These are phyloP conservation scores for Aspergillus bombycis DNA, from an alignment of 2,329 filamentous ascomycete species.

Conservation along the genomic window DNA sequence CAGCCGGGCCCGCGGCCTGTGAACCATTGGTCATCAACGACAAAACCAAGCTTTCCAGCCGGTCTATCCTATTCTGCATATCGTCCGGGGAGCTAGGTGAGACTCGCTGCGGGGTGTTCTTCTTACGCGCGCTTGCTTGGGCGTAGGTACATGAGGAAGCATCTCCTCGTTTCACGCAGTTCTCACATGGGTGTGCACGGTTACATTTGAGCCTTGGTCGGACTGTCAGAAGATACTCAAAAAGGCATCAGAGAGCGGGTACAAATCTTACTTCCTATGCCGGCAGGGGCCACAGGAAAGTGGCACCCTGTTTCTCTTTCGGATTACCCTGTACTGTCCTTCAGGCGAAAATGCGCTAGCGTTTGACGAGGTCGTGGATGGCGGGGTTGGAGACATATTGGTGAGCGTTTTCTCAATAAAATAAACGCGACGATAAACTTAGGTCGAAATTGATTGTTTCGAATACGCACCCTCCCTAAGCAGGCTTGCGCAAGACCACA, in stretches of 20 bases:
- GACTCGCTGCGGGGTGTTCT: slow-evolving; percentile 61
- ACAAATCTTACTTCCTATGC: slow-evolving; percentile 74
- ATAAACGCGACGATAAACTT: background rate
- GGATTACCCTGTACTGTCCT: slow-evolving; percentile 81
- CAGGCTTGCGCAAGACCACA: background rate
- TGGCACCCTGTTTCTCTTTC: slow-evolving; percentile 89
- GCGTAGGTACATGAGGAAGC: slow-evolving; percentile 84
- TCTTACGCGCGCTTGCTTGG: slow-evolving; percentile 68
- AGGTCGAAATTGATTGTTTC: background rate
- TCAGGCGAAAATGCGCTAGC: slow-evolving; percentile 78
- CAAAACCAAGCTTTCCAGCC: slow-evolving; percentile 86
- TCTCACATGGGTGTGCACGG: slow-evolving; percentile 85
- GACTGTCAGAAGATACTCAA: slow-evolving; percentile 11
- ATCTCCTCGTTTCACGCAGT: slow-evolving; percentile 87
- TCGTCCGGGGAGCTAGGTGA: slow-evolving; percentile 74
- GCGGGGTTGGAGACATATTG: slow-evolving; percentile 44
- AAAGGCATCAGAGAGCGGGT: slow-evolving; percentile 16
- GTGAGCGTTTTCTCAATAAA: background rate
- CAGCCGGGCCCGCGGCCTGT: slow-evolving; percentile 61
- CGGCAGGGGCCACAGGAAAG: slow-evolving; percentile 90
- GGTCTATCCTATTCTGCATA: slow-evolving; percentile 98
- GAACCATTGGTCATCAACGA: slow-evolving; percentile 90
- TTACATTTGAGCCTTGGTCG: slow-evolving; percentile 80
- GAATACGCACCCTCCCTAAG: background rate
- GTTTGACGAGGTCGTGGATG: slow-evolving; percentile 70